Percentiles rank a stretch among this genome's conserved stretches.
Evolutionary conservation across 129 eudicot species (phyloP).

Genomic region (Escallonia herrerae): DNA sequence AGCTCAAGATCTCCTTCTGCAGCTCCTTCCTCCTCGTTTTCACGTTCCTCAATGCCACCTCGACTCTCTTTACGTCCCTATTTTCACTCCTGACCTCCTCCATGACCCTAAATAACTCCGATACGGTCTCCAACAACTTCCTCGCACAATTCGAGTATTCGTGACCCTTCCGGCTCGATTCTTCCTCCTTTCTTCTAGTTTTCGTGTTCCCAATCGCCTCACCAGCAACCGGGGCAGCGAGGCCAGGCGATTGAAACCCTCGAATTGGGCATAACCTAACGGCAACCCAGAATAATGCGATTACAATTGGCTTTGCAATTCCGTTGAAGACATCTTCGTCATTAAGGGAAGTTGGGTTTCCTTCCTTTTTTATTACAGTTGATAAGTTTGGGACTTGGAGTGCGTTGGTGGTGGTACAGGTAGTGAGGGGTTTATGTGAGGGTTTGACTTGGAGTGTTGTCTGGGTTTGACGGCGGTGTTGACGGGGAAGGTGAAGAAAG

Average conservation of each 20-base stretch:
- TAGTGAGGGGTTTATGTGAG: constrained; percentile 11
- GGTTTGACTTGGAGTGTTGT: constrained; percentile 20
- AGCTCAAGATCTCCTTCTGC: constrained; percentile 48
- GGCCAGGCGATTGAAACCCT: constrained; percentile 31
- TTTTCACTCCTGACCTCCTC: constrained; percentile 42
- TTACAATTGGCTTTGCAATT: constrained; percentile 35
- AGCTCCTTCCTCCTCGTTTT: constrained; percentile 41
- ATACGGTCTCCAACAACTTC: no score
- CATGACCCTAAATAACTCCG: constrained; percentile 39
- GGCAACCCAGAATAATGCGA: constrained; percentile 35
- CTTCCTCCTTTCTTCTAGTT: constrained; percentile 15
- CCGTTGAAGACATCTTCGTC: constrained; percentile 10
- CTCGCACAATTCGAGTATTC: constrained; percentile 44
- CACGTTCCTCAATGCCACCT: constrained; percentile 52
- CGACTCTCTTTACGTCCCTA: constrained; percentile 27
- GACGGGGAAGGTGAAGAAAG: constrained; percentile 26
- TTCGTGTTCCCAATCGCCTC: constrained; percentile 17
- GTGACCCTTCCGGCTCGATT: constrained; percentile 21
- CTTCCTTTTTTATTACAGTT: not conserved
- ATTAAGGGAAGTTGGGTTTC: not conserved
- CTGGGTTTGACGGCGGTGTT: constrained; percentile 13
- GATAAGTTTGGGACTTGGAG: not conserved
- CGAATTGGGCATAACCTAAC: constrained; percentile 45
- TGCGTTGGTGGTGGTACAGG: constrained; percentile 7
- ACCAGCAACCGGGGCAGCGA: constrained; percentile 27